Evolutionary conservation across 306 rosid genomes (phyloP).

Genomic region (Canavalia gladiata): DNA sequence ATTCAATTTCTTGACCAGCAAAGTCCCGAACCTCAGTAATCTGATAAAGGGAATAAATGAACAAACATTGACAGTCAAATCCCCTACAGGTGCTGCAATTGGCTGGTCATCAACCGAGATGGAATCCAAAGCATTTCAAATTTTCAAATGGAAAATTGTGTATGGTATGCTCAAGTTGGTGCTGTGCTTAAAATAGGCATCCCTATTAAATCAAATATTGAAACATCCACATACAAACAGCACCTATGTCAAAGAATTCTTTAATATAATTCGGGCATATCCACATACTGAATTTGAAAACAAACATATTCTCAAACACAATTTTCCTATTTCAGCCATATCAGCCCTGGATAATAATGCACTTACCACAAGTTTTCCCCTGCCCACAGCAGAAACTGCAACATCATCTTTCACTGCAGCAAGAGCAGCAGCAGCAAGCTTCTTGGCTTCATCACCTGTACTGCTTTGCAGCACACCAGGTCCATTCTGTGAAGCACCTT

Average conservation of each 20-base stretch:
- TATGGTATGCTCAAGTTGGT: not conserved
- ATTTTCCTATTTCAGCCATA: slow-evolving; percentile 33
- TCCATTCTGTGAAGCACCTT: slow-evolving; percentile 54
- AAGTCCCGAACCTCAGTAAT: slow-evolving; percentile 93
- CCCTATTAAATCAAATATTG: slow-evolving; percentile 27
- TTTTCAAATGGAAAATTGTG: slow-evolving; percentile 16
- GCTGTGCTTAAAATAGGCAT: slow-evolving; percentile 26
- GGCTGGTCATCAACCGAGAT: slow-evolving; percentile 9
- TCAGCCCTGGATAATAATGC: slow-evolving; percentile 29
- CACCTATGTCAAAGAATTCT: slow-evolving; percentile 3
- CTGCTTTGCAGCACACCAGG: slow-evolving; percentile 47
- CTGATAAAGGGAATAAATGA: slow-evolving; percentile 59
- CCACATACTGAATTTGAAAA: slow-evolving; percentile 28
- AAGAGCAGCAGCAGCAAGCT: slow-evolving; percentile 91
- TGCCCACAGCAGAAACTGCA: slow-evolving; percentile 60
- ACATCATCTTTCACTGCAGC: slow-evolving; percentile 64
- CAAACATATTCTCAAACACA: not conserved
- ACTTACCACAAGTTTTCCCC: slow-evolving; percentile 86
- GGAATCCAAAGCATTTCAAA: slow-evolving; percentile 22
- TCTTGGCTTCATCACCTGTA: slow-evolving; percentile 72
- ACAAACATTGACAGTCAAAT: slow-evolving; percentile 26
- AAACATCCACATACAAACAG: slow-evolving; percentile 13
- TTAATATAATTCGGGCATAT: not conserved
- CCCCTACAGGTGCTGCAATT: slow-evolving; percentile 11
- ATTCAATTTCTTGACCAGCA: slow-evolving; percentile 92